Evolutionary conservation across 345 rosid species (phyloP), one percentile per base, ranked within the genome.

Genomic region (Alliaria petiolata): DNA sequence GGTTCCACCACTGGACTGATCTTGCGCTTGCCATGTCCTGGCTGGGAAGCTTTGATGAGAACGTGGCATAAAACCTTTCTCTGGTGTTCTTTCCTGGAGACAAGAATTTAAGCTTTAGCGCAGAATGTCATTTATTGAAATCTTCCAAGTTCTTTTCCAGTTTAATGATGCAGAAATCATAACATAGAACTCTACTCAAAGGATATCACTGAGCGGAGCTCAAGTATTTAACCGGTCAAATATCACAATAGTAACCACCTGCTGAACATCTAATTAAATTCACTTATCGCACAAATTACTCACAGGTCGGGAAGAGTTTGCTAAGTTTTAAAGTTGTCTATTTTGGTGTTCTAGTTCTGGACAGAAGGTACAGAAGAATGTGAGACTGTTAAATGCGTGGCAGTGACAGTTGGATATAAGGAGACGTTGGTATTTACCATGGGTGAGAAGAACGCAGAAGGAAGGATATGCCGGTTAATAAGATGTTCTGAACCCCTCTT

Each of bases 21-120:
- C 78, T 66, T 83, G 88, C 84, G 71, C 80, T 83, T 87, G 89
- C 93, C 95, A 85, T 40, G 81, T 83, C 90, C 96, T 83, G 80
- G 58, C 75, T 39, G 84, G 83, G 72, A 71, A 78, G 69, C 78
- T 78, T 64, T 79, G 85, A 14, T 85, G 78, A 75, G 85, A 78
- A 55, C 77, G 73, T 63, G 65, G 35, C 56, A 76, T 84, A 43
- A 67, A 71, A 69, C 83, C 76, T 70, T 76, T 80, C 68, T 78
- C 81, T 39, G 71, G 69, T 59, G 81, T 79, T 75, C 79, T 81
- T 76, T 81, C 95, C 96, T 92, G 92, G 74, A 65, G 58, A 57
- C 66, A 43, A 25, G 22, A 26, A 35, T 6, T 28, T 31, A 25
- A 36, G 3, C 14, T 47, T 65, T 45, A 45, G 60, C 7, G 5